Conservation (phyloP, 139 green algal genomes). For the Chlorella sp. region DNA sequence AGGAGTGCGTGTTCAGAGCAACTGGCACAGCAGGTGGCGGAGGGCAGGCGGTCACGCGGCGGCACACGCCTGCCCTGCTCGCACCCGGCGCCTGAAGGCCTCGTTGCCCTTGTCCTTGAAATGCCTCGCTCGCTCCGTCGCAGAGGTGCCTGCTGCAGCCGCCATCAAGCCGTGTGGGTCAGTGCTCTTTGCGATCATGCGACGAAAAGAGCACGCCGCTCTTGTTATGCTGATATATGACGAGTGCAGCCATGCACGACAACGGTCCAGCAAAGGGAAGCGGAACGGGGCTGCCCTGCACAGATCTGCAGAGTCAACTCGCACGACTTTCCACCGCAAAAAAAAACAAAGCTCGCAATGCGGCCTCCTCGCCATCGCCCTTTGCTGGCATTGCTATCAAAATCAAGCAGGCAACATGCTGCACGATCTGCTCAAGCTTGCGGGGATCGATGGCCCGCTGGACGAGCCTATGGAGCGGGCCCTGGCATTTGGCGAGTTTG, state of each 20-base stretch:
- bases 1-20: neutral
- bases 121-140: too few relatives aligned
- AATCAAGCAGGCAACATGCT: neutral
- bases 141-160: too few relatives aligned
- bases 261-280: too few relatives aligned
- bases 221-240: neutral
- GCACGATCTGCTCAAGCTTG: neutral
- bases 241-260: neutral
- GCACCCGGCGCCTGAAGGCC: neutral
- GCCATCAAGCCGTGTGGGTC: too few relatives aligned
- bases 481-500: neutral
- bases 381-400: too few relatives aligned
- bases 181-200: too few relatives aligned
- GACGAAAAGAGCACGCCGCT: too few relatives aligned
- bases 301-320: too few relatives aligned
- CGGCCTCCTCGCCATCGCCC: too few relatives aligned
- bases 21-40: neutral
- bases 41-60: neutral
- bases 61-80: neutral
- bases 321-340: too few relatives aligned
- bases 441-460: neutral
- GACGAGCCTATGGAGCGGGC: conserved; percentile 14
- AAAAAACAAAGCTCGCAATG: too few relatives aligned
- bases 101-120: neutral
- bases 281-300: too few relatives aligned